A percentile compares a stretch with the other conserved stretches of the same genome.
Evolutionary conservation across 78 protist genomes (phyloP).

Genomic region (Pigoraptor vietnamica): DNA sequence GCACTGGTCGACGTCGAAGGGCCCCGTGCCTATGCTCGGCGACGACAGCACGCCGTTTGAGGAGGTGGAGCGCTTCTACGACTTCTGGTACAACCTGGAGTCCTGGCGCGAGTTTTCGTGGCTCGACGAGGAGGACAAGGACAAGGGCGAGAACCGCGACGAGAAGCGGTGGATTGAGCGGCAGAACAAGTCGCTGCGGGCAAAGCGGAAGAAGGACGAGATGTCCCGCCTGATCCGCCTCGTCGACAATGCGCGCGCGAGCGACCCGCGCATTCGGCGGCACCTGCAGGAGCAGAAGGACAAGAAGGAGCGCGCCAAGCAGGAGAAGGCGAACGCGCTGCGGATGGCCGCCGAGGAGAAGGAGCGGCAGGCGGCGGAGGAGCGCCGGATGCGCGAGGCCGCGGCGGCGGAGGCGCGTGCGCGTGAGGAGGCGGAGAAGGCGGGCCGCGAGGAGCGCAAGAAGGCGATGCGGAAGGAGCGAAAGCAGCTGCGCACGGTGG

Average conservation of each 20-base stretch:
- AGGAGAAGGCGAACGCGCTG: conserved; percentile 33
- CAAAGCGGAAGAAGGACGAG: conserved; percentile 48
- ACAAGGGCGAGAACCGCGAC: conserved; percentile 61
- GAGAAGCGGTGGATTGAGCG: conserved; percentile 82
- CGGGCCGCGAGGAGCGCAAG: background rate
- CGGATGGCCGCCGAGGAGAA: conserved; percentile 45
- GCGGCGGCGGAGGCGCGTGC: conserved; percentile 30
- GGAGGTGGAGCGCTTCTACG: conserved; percentile 66
- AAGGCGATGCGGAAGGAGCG: background rate
- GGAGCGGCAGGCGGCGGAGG: conserved; percentile 27
- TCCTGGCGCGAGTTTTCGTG: conserved; percentile 86
- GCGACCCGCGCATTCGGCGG: conserved; percentile 37
- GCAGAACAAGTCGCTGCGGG: conserved; percentile 57
- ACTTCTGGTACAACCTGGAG: conserved; percentile 70
- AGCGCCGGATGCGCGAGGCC: conserved; percentile 27
- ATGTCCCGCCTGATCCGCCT: conserved; percentile 36
- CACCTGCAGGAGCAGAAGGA: background rate
- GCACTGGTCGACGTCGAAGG: conserved; percentile 6
- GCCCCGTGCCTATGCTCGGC: conserved; percentile 71
- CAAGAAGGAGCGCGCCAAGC: conserved; percentile 26
- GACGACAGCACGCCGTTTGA: conserved; percentile 36
- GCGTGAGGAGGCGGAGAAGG: background rate
- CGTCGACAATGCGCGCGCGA: conserved; percentile 33
- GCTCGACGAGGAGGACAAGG: conserved; percentile 63
- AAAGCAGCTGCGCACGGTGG: background rate